Evolutionary conservation across 345 rosid genomes (phyloP).

Genomic region (Brassica nigra): DNA sequence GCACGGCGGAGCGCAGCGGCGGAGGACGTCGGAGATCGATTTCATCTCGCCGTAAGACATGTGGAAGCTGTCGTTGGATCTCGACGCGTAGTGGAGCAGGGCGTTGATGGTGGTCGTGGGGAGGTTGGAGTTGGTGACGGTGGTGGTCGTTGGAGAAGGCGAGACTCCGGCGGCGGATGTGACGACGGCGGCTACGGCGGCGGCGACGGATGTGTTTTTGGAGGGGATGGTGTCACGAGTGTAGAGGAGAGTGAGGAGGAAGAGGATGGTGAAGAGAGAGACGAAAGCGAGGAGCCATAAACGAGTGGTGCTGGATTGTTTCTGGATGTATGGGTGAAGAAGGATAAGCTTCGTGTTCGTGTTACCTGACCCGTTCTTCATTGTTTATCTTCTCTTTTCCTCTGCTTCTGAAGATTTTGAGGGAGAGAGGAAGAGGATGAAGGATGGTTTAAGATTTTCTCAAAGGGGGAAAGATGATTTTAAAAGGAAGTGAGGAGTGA

Average conservation of each 20-base stretch:
- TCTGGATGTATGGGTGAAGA: constrained; percentile 89
- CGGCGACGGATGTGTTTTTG: constrained; percentile 33
- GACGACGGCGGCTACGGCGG: constrained; percentile 25
- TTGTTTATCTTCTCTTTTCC: constrained; percentile 19
- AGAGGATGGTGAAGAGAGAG: constrained; percentile 78
- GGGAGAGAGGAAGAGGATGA: neutral
- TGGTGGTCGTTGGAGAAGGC: neutral
- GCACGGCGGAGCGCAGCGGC: constrained; percentile 83
- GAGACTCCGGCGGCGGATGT: constrained; percentile 27
- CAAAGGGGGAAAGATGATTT: constrained; percentile 19
- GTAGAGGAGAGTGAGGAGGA: constrained; percentile 77
- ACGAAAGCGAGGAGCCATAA: constrained; percentile 85
- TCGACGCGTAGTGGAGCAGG: constrained; percentile 80
- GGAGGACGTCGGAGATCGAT: constrained; percentile 74
- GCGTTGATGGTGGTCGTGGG: constrained; percentile 69
- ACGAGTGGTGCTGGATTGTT: constrained; percentile 81
- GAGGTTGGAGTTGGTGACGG: constrained; percentile 19
- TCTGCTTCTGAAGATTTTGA: neutral
- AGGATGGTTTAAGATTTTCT: constrained; percentile 19
- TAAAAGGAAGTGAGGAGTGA: constrained; percentile 14
- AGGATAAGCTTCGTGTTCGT: constrained; percentile 89
- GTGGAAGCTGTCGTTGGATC: constrained; percentile 78
- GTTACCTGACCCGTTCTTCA: constrained; percentile 62
- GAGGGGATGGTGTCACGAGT: constrained; percentile 41
- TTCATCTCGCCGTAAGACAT: constrained; percentile 75